Evolutionary conservation across 1,284 basidiomycete species (phyloP).

Genomic region (Crepidotus sp.): DNA sequence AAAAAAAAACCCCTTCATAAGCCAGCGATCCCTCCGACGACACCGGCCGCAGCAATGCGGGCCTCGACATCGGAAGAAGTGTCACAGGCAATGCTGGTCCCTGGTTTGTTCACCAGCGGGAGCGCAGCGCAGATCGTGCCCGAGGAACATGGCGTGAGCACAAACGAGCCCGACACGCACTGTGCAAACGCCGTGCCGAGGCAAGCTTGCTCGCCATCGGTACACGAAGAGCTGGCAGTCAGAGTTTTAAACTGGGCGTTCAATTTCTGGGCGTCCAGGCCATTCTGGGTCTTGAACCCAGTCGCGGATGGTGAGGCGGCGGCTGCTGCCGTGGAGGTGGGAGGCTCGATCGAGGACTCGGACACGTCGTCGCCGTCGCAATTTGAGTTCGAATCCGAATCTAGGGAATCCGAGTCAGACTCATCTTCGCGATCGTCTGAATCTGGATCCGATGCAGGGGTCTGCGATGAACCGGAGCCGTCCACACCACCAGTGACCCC

Average conservation of each 20-base stretch:
- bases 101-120: slow-evolving; percentile 39
- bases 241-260: slow-evolving; percentile 35
- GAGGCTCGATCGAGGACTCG: not conserved
- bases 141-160: slow-evolving; percentile 25
- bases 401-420: not conserved
- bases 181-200: slow-evolving; percentile 30
- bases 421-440: no score
- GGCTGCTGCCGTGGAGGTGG: not conserved
- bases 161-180: slow-evolving; percentile 33
- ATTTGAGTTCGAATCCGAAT: no score
- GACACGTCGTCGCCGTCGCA: not conserved
- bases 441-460: not conserved
- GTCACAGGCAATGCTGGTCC: slow-evolving; percentile 34
- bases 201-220: slow-evolving; percentile 30
- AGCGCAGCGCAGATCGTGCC: slow-evolving; percentile 34
- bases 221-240: slow-evolving; percentile 29
- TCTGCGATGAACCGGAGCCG: slow-evolving; percentile 20
- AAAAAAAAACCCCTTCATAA: not conserved
- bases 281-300: slow-evolving; percentile 31
- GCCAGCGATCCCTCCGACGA: slow-evolving; percentile 3
- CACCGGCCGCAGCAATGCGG: slow-evolving; percentile 23
- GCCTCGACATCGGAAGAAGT: slow-evolving; percentile 28
- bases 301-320: slow-evolving; percentile 9
- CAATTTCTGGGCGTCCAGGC: slow-evolving; percentile 31
- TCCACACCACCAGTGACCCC: slow-evolving; percentile 36